phyloP scores from a whole-genome alignment of 1,284 basidiomycete genomes.

The Sphagnurus paluster region DNA sequence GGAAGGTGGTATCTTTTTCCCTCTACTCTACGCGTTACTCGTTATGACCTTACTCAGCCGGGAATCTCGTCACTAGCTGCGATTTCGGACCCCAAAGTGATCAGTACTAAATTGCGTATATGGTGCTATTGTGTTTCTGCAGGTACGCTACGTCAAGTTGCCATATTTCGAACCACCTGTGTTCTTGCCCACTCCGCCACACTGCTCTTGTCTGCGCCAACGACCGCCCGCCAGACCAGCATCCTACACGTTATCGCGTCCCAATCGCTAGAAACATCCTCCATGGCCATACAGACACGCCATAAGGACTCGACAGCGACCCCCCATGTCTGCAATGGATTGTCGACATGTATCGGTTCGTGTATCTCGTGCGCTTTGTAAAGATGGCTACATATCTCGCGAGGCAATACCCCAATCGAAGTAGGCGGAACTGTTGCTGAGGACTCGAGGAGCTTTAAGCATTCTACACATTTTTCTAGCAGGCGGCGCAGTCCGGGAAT shows the following conservation, averaged over 20 bases:
- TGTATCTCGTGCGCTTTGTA: slow-evolving; percentile 43
- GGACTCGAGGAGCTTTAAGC: slow-evolving; percentile 40
- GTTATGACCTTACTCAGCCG: no score
- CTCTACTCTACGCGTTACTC: no score
- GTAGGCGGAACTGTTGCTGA: slow-evolving; percentile 19
- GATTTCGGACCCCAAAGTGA: no score
- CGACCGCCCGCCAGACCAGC: slow-evolving; percentile 53
- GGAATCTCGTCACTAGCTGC: no score
- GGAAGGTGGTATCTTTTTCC: no score
- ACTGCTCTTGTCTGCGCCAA: slow-evolving; percentile 32
- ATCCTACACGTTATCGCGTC: slow-evolving; percentile 51
- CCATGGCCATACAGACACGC: slow-evolving; percentile 49
- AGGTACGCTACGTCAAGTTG: not conserved
- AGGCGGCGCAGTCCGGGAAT: slow-evolving; percentile 30
- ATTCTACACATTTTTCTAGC: slow-evolving; percentile 33
- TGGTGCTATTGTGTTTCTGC: not conserved
- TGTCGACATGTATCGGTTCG: slow-evolving; percentile 23
- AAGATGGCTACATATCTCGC: slow-evolving; percentile 25
- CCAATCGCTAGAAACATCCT: slow-evolving; percentile 42
- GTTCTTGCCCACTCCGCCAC: slow-evolving; percentile 48
- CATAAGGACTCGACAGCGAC: slow-evolving; percentile 57
- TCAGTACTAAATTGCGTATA: no score
- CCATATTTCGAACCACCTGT: slow-evolving; percentile 16
- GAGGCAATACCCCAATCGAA: slow-evolving; percentile 1
- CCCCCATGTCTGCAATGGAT: slow-evolving; percentile 48